Evolutionary conservation across 495 filamentous ascomycete genomes (phyloP).

Genomic region (Talaromyces ruber): DNA sequence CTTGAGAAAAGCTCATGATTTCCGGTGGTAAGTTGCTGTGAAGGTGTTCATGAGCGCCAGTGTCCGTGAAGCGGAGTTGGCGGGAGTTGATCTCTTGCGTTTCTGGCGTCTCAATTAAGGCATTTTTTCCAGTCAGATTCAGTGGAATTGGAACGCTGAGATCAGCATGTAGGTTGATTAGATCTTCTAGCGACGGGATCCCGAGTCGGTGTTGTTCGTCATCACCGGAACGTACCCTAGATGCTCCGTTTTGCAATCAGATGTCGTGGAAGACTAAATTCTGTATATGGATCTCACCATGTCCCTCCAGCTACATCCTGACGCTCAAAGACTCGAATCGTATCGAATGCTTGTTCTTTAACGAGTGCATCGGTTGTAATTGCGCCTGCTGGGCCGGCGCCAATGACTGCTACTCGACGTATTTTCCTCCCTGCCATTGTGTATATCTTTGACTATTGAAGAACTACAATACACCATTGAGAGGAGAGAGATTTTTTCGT

Average conservation of each 20-base stretch:
- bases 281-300: constrained; percentile 31
- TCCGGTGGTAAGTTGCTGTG: constrained; percentile 33
- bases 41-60: constrained; percentile 27
- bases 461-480: background rate
- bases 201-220: background rate
- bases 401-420: constrained; percentile 44
- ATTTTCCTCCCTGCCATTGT: background rate
- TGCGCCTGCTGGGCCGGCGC: constrained; percentile 49
- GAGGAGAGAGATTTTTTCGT: background rate
- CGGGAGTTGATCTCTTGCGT: constrained; percentile 16
- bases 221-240: background rate
- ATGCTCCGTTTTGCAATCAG: background rate
- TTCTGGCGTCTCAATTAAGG: constrained; percentile 9
- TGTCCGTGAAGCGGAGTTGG: background rate
- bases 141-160: constrained; percentile 7
- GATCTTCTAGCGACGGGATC: background rate
- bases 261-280: background rate
- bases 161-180: background rate
- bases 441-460: background rate
- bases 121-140: constrained; percentile 4
- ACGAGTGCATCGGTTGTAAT: constrained; percentile 50
- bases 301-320: constrained; percentile 49
- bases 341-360: constrained; percentile 46
- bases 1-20: constrained; percentile 32
- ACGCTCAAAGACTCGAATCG: constrained; percentile 51